Conservation (phyloP, 2,329 filamentous ascomycete genomes). For the Ceratocystis cubensis region DNA sequence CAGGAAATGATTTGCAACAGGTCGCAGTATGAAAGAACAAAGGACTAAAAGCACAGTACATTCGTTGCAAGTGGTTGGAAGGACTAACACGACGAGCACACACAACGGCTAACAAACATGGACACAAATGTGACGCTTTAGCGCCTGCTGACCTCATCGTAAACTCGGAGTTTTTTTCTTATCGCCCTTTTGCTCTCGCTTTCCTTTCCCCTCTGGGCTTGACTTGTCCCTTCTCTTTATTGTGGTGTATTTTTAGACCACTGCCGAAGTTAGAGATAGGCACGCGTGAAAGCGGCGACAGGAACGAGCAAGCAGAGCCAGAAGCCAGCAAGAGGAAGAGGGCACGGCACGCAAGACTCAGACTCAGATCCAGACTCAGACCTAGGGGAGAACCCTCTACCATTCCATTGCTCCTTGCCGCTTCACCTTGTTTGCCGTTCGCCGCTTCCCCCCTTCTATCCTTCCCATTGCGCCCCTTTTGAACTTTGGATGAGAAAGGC, state of each 20-base stretch:
- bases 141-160: neutral
- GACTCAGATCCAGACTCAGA: neutral
- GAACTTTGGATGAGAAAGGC: neutral
- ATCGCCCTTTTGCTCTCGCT: neutral
- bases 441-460: neutral
- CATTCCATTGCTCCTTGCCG: neutral
- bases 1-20: neutral
- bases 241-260: constrained; percentile 5
- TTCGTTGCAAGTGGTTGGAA: no score
- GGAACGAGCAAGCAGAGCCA: neutral
- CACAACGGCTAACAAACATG: neutral
- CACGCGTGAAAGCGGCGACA: neutral
- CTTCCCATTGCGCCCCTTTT: neutral
- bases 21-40: neutral
- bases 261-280: neutral
- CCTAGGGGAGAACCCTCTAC: neutral
- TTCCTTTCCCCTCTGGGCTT: neutral
- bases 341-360: no score
- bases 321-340: neutral
- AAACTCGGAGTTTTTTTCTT: neutral
- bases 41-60: neutral
- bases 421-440: neutral
- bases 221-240: neutral
- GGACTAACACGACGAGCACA: neutral
- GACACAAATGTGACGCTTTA: neutral